Evolutionary conservation across 192 early-diverging fungal genomes (phyloP).

Genomic region (Haplosporangium gracile): DNA sequence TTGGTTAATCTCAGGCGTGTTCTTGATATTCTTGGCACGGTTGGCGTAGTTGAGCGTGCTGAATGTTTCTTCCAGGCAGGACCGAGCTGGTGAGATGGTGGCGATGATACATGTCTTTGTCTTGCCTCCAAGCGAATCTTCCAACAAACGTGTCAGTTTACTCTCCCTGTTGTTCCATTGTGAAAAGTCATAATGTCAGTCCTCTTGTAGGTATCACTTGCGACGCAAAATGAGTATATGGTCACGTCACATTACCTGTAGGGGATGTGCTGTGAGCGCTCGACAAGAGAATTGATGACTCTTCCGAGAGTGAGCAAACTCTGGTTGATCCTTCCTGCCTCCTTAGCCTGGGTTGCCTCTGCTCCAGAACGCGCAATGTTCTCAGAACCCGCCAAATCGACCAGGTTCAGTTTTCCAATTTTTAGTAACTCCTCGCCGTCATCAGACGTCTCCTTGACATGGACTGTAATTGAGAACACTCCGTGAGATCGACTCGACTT

Average conservation of each 20-base stretch:
- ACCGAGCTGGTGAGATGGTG: constrained; percentile 85
- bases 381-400: constrained; percentile 96
- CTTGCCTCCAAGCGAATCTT: constrained; percentile 91
- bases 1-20: constrained; percentile 82
- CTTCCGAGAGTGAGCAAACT: constrained; percentile 77
- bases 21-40: constrained; percentile 83
- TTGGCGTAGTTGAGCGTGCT: constrained; percentile 85
- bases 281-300: constrained; percentile 78
- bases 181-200: not conserved
- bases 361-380: constrained; percentile 94
- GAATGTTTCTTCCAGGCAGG: constrained; percentile 75
- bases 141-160: constrained; percentile 91
- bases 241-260: constrained; percentile 59
- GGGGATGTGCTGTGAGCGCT: constrained; percentile 73
- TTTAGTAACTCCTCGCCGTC: constrained; percentile 92
- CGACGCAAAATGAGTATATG: not conserved
- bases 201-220: not conserved
- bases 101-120: constrained; percentile 98
- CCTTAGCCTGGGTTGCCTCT: constrained; percentile 82
- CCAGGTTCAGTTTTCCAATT: constrained; percentile 95
- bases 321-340: constrained; percentile 94
- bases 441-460: constrained; percentile 84
- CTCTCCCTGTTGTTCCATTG: constrained; percentile 65
- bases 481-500: constrained; percentile 94
- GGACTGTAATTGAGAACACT: constrained; percentile 91